phyloP scores from a whole-genome alignment of 306 rosid species.

The Nissolia schottii region DNA sequence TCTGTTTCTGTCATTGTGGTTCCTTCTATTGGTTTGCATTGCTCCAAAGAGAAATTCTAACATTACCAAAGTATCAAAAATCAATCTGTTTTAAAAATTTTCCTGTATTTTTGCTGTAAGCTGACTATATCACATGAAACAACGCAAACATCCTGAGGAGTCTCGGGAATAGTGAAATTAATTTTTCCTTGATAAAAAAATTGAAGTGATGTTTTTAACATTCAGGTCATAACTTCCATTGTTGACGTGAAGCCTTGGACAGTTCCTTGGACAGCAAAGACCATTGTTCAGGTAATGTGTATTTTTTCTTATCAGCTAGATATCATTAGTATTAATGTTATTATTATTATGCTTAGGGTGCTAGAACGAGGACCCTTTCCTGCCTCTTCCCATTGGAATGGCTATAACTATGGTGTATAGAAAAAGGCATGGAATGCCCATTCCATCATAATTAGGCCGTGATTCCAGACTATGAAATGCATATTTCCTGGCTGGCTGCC shows the following conservation, averaged over 20 bases:
- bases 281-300: conserved; percentile 50
- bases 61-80: background rate
- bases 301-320: conserved; percentile 13
- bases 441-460: background rate
- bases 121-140: background rate
- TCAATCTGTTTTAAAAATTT: background rate
- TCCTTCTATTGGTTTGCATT: conserved; percentile 9
- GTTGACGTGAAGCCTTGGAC: conserved; percentile 43
- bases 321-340: background rate
- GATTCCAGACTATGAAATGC: background rate
- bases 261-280: conserved; percentile 57
- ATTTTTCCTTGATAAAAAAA: background rate
- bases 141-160: background rate
- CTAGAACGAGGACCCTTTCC: background rate
- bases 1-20: background rate
- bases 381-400: background rate
- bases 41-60: background rate
- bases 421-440: conserved; percentile 8
- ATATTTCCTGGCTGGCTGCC: background rate
- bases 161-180: background rate
- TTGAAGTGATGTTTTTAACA: conserved; percentile 2
- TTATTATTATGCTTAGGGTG: conserved; percentile 7
- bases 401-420: background rate
- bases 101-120: background rate
- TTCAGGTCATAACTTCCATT: conserved; percentile 34